Evolutionary conservation across 2,329 filamentous ascomycete genomes (phyloP).

Genomic region (Colletotrichum chrysophilum): DNA sequence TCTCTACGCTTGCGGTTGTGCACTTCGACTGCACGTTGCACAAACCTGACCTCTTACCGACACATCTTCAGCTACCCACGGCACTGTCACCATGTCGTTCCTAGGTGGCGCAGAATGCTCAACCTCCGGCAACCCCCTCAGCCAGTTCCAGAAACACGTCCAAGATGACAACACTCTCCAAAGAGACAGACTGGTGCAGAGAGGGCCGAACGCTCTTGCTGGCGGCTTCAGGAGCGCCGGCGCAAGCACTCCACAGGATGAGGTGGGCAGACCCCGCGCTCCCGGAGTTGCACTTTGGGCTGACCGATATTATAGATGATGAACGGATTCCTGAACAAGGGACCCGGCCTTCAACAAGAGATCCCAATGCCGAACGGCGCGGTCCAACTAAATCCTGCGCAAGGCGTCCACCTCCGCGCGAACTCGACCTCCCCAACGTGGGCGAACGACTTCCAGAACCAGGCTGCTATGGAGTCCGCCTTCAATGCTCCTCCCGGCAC

Average conservation of each 20-base stretch:
- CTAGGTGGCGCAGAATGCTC: constrained; percentile 96
- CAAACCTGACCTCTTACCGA: not conserved
- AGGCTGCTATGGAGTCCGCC: constrained; percentile 74
- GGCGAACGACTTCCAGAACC: constrained; percentile 58
- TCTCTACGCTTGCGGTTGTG: not conserved
- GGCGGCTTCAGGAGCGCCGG: constrained; percentile 79
- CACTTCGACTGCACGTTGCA: not conserved
- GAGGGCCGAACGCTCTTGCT: constrained; percentile 72
- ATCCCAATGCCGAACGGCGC: constrained; percentile 56
- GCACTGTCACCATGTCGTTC: constrained; percentile 77
- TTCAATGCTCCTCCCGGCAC: constrained; percentile 64
- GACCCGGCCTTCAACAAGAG: constrained; percentile 61
- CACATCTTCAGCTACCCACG: not conserved
- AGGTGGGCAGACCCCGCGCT: constrained; percentile 49
- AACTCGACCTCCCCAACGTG: constrained; percentile 60
- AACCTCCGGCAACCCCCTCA: constrained; percentile 92
- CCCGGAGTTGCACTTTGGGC: not conserved
- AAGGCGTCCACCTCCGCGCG: constrained; percentile 57
- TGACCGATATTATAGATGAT: constrained; percentile 69
- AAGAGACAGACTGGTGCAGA: constrained; percentile 83
- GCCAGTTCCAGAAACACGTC: constrained; percentile 96
- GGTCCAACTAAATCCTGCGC: constrained; percentile 53
- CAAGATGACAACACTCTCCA: constrained; percentile 96
- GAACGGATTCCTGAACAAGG: constrained; percentile 89
- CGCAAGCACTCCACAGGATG: constrained; percentile 74